Evolutionary conservation across 1,139 yeast genomes (phyloP), one percentile per base, ranked within the genome.

Genomic region (Lodderomyces orthopsilosis): DNA sequence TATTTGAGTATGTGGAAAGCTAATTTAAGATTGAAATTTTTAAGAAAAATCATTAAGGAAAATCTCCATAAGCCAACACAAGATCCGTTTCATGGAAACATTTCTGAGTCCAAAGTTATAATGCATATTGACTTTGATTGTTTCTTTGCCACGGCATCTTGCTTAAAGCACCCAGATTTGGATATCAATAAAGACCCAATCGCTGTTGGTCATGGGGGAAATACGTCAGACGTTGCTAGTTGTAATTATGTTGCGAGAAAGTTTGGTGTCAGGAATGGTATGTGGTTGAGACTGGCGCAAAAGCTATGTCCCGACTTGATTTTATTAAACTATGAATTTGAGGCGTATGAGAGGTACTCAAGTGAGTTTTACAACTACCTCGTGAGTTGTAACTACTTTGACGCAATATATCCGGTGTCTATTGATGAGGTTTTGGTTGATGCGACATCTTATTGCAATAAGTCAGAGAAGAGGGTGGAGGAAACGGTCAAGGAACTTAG

Each of bases 61-160:
- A 18, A 44, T 37, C 18, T 42, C 27, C 42, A 48, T 22, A 42
- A 41, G 33, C 28, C 37, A 41, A 14, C 30, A n/a, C 35, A 4
- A 15, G 19, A 30, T 18, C 35, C 35, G 3, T 33, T 34, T n/a
- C 15, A 4, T 17, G 27, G 13, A 24, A 17, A 12, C n/a, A 10
- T 19, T 5, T 6, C 13, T 14, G 12, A 7, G 8, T 22, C 30
- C 14, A 22, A 6, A 38, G 38, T 10, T 34, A 35, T 17, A 40
- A 61, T 90, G 48, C 98, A 93, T 61, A 74, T 91, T 28, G 98
- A 93, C 60, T 93, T 89, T 61, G 98, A 93, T 60, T 89, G 96
- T 51, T 93, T 93, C 56, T 93, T 93, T 63, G 97, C 91, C 1
- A 75, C 95, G 0, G 96, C 87, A 0, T 86, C 97, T 0, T 77